A percentile compares a stretch with the other conserved stretches of the same genome.
These are phyloP conservation scores for Apiotrichum mycotoxinovorans DNA, from an alignment of 1,284 basidiomycete genomes.

Conservation along the genomic window DNA sequence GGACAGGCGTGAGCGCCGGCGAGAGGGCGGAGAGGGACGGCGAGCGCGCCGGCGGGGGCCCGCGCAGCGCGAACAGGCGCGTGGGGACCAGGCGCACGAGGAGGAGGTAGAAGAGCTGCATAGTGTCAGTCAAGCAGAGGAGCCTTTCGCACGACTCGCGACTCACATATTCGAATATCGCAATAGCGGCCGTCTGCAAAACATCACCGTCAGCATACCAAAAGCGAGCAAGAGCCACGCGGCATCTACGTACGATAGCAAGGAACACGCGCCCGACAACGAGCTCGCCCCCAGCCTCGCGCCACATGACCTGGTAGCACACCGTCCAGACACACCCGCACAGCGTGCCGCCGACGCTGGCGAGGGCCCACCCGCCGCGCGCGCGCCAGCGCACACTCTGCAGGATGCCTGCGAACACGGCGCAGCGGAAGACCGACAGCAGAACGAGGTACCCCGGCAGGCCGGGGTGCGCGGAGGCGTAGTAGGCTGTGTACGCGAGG, in stretches of 20 bases:
- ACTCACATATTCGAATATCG: constrained; percentile 18
- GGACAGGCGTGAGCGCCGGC: constrained; percentile 1
- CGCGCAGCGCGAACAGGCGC: constrained; percentile 6
- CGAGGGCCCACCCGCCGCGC: constrained; percentile 9
- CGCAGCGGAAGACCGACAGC: neutral
- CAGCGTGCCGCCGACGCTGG: constrained; percentile 5
- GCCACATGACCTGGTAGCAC: neutral
- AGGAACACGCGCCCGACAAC: neutral
- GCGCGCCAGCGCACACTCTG: constrained; percentile 5
- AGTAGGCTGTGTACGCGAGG: constrained; percentile 5
- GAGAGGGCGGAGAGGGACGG: constrained; percentile 1
- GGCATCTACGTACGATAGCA: neutral
- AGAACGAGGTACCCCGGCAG: neutral
- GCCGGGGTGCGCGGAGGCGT: neutral
- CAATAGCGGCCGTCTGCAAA: constrained; percentile 12
- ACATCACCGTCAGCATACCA: no score
- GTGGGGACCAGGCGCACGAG: constrained; percentile 15
- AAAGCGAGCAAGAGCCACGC: no score
- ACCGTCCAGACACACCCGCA: constrained; percentile 7
- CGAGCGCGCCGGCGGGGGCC: constrained; percentile 5
- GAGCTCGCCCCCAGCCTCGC: neutral
- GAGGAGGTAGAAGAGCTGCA: constrained; percentile 17
- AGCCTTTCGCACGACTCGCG: neutral
- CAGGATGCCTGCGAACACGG: neutral
- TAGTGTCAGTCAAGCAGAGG: neutral